Conservation (phyloP, 768 basidiomycete species). For the Gymnopilus junonius region DNA sequence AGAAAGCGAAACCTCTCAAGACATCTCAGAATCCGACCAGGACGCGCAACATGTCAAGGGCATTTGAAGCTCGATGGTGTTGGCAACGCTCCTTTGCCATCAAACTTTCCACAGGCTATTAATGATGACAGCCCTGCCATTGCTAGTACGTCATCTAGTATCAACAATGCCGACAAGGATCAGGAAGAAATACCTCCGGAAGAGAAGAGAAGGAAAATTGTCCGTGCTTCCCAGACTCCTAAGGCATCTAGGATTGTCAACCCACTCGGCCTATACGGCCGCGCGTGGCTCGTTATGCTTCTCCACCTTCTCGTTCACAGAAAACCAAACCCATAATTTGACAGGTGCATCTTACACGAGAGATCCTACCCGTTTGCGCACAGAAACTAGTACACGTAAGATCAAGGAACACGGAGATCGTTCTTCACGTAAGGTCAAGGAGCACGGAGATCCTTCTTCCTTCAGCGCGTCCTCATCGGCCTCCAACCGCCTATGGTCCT, state of each 20-base stretch:
- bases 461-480: constrained; percentile 6
- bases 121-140: constrained; percentile 10
- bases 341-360: neutral
- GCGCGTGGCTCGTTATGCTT: constrained; percentile 14
- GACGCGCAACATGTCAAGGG: neutral
- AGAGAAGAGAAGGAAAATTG: constrained; percentile 38
- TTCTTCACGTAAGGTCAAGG: constrained; percentile 5
- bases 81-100: neutral
- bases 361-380: neutral
- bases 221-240: constrained; percentile 12
- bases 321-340: constrained; percentile 4
- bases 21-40: constrained; percentile 20
- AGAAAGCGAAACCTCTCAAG: constrained; percentile 19
- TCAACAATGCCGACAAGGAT: constrained; percentile 14
- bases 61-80: constrained; percentile 2
- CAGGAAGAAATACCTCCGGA: constrained; percentile 27
- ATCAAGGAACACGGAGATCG: constrained; percentile 10
- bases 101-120: neutral
- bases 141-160: constrained; percentile 1
- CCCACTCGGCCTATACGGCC: constrained; percentile 12
- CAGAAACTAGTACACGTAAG: constrained; percentile 2
- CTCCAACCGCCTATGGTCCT: neutral
- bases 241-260: constrained; percentile 7
- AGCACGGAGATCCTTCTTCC: constrained; percentile 6
- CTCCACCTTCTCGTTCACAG: constrained; percentile 11